Evolutionary conservation across 768 basidiomycete species (phyloP).

Genomic region (Coprinopsis sp.): DNA sequence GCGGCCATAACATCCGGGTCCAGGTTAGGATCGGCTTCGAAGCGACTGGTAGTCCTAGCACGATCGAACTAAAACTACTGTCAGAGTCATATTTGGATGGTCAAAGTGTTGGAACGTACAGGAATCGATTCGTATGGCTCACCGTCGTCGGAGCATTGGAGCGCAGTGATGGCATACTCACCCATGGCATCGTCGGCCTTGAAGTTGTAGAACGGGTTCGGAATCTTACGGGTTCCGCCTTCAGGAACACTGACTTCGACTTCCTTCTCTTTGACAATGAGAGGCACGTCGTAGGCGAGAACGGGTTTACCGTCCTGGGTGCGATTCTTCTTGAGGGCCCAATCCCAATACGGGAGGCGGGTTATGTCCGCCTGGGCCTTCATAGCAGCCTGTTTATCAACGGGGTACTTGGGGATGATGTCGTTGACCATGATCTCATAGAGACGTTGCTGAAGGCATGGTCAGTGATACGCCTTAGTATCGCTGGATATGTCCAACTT

Average conservation of each 20-base stretch:
- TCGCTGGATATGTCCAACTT: background rate
- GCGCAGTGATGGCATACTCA: background rate
- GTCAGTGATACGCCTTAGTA: background rate
- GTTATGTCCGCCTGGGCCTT: background rate
- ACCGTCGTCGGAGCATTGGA: background rate
- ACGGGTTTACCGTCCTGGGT: background rate
- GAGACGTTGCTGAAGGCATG: background rate
- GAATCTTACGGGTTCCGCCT: background rate
- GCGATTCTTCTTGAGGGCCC: background rate
- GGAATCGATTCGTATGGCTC: background rate
- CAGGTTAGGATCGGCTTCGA: background rate
- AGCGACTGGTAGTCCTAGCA: background rate
- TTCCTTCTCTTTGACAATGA: background rate
- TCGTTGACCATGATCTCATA: constrained; percentile 2
- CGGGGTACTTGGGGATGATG: background rate
- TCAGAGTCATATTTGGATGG: background rate
- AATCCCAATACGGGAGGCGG: background rate
- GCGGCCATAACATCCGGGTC: background rate
- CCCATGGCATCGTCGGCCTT: background rate
- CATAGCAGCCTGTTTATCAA: background rate
- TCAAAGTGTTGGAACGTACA: background rate
- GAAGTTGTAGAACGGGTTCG: background rate
- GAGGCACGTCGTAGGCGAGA: background rate
- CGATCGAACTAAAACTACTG: background rate
- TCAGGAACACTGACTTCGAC: background rate